Conservation (phyloP, 1,139 yeast species). For the Meyerozyma sp. region DNA sequence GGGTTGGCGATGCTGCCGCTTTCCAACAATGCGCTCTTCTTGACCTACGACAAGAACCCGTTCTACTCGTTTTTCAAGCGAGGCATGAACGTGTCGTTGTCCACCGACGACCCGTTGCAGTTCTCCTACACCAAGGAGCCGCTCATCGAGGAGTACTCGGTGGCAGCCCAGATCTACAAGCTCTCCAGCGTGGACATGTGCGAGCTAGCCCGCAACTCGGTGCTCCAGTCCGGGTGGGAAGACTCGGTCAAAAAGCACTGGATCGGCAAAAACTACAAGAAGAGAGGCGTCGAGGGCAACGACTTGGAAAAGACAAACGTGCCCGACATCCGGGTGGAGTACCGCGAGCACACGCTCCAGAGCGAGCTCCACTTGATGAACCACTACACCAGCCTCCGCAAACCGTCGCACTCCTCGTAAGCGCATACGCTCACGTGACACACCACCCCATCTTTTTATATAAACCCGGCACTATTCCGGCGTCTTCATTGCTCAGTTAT, state of each 20-base stretch:
- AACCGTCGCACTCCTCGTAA: neutral
- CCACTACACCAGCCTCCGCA: conserved; percentile 40
- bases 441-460: neutral
- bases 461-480: neutral
- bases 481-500: neutral
- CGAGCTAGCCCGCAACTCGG: conserved; percentile 74
- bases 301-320: conserved; percentile 92
- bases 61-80: conserved; percentile 84
- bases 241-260: conserved; percentile 79
- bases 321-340: conserved; percentile 79
- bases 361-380: conserved; percentile 73
- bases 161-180: conserved; percentile 95
- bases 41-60: conserved; percentile 93
- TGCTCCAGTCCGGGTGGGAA: conserved; percentile 90
- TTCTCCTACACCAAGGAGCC: conserved; percentile 97
- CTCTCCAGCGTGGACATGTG: conserved; percentile 95
- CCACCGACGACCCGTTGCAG: conserved; percentile 72
- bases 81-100: conserved; percentile 88
- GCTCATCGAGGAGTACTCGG: conserved; percentile 94
- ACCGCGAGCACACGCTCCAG: conserved; percentile 72
- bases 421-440: conserved; percentile 1
- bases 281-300: conserved; percentile 69
- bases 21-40: conserved; percentile 90
- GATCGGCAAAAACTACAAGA: conserved; percentile 70
- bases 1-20: conserved; percentile 99